These are phyloP conservation scores for Ogataea methanolica DNA, from an alignment of 805 yeast species.

Conservation along the genomic window DNA sequence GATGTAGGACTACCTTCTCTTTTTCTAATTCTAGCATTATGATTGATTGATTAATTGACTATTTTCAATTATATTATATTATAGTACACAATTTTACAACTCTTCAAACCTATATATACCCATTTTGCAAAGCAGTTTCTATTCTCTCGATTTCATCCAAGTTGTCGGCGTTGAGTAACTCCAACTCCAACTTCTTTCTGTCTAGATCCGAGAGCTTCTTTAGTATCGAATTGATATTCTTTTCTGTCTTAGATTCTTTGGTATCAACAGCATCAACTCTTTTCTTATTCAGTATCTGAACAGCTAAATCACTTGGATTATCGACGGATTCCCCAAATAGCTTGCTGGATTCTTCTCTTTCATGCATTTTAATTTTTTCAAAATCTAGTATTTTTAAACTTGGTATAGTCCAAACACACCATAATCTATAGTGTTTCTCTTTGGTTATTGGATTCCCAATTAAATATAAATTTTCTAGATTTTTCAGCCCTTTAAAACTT, in stretches of 20 bases:
- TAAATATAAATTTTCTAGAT: conserved; percentile 47
- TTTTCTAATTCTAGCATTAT: neutral
- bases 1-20: neutral
- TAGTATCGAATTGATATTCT: conserved; percentile 22
- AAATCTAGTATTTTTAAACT: conserved; percentile 63
- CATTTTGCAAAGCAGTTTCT: conserved; percentile 48
- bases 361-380: conserved; percentile 50
- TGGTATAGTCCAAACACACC: conserved; percentile 61
- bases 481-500: conserved; percentile 31
- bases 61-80: too few relatives aligned
- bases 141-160: conserved; percentile 72
- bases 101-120: conserved; percentile 18
- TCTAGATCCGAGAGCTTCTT: conserved; percentile 53
- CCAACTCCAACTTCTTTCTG: conserved; percentile 42
- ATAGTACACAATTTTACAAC: neutral
- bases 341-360: conserved; percentile 41
- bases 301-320: conserved; percentile 30
- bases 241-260: conserved; percentile 4
- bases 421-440: conserved; percentile 49
- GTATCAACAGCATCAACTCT: conserved; percentile 4
- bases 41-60: neutral
- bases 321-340: conserved; percentile 38
- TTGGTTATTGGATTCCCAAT: conserved; percentile 54
- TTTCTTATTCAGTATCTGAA: conserved; percentile 18
- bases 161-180: conserved; percentile 58